These are phyloP conservation scores for Yamadazyma kanchanaburiensis DNA, from an alignment of 1,139 yeast genomes.

Conservation along the genomic window DNA sequence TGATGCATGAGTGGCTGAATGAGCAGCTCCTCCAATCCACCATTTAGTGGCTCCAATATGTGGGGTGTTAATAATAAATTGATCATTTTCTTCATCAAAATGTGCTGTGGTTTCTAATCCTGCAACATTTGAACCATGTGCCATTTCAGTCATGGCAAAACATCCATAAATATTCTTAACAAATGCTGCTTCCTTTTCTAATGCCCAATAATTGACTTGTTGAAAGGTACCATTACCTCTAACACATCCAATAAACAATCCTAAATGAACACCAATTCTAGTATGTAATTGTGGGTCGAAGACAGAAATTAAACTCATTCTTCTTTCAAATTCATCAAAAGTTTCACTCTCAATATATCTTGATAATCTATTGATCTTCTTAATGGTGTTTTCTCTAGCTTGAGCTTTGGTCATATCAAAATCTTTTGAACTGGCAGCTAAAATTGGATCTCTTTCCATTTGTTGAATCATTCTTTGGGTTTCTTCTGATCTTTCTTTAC, in stretches of 20 bases:
- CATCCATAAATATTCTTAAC: constrained; percentile 79
- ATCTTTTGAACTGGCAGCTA: constrained; percentile 34
- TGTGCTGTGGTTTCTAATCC: constrained; percentile 88
- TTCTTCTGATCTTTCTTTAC: constrained; percentile 29
- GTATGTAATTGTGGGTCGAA: constrained; percentile 52
- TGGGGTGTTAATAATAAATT: constrained; percentile 79
- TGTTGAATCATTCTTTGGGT: constrained; percentile 38
- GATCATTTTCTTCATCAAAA: constrained; percentile 62
- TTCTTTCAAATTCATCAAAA: constrained; percentile 35
- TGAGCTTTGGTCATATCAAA: constrained; percentile 41
- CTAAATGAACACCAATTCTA: constrained; percentile 50
- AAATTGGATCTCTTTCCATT: constrained; percentile 49
- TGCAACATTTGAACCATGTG: constrained; percentile 93
- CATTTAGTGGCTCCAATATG: constrained; percentile 90
- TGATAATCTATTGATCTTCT: constrained; percentile 41
- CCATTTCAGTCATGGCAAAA: constrained; percentile 92
- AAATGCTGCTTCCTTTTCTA: constrained; percentile 64
- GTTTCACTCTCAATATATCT: constrained; percentile 45
- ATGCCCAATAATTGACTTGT: constrained; percentile 71
- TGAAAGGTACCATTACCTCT: constrained; percentile 50
- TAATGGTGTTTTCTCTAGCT: constrained; percentile 42
- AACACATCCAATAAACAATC: constrained; percentile 45
- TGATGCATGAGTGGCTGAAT: constrained; percentile 81
- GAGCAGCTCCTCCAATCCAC: constrained; percentile 99
- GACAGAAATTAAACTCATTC: constrained; percentile 41